Conservation (phyloP, 176 grass and related monocot species). For the Rhynchospora tenuis region DNA sequence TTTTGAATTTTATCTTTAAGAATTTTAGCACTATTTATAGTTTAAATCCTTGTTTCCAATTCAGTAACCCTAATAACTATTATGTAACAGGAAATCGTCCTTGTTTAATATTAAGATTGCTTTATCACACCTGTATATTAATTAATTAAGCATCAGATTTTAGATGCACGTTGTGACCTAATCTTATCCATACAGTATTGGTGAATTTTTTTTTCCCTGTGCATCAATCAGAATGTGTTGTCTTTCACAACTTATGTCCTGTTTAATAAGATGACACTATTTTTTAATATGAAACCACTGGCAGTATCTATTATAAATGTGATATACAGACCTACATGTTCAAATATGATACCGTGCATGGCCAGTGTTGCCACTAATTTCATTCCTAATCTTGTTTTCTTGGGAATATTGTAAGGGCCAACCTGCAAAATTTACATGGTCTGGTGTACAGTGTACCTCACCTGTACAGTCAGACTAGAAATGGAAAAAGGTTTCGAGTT, state of each 20-base stretch:
- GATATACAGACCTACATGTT: slow-evolving; percentile 63
- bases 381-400: not conserved
- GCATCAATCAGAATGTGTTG: not conserved
- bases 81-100: not conserved
- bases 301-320: not conserved
- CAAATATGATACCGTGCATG: slow-evolving; percentile 63
- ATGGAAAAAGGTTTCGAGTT: too few relatives aligned
- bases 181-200: not conserved
- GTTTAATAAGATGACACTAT: not conserved
- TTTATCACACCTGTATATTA: not conserved
- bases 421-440: too few relatives aligned
- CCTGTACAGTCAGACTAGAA: too few relatives aligned
- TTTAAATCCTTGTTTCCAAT: not conserved
- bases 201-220: not conserved
- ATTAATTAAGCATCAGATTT: not conserved
- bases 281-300: not conserved
- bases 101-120: not conserved
- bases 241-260: too few relatives aligned
- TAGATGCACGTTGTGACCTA: not conserved
- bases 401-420: too few relatives aligned
- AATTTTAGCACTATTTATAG: not conserved
- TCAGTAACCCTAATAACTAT: too few relatives aligned
- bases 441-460: too few relatives aligned
- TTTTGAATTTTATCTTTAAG: too few relatives aligned
- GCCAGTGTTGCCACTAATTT: slow-evolving; percentile 23